These are phyloP conservation scores for Effrenium voratum DNA, from an alignment of 73 alveolate species.

Conservation along the genomic window DNA sequence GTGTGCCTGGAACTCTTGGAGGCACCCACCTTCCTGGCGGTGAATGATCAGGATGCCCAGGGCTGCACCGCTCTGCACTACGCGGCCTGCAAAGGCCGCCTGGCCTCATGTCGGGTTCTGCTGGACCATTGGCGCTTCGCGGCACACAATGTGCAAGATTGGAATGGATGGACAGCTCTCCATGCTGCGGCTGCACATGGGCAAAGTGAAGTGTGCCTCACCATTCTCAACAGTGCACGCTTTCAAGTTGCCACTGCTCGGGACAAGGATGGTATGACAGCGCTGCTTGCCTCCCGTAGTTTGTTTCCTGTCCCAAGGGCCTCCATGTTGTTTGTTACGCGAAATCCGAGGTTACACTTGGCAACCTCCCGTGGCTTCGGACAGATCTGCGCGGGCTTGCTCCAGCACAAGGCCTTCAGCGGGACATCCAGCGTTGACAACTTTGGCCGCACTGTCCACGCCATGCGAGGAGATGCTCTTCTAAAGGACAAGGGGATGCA, in stretches of 20 bases:
- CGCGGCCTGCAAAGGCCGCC: conserved; percentile 71
- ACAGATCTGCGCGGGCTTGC: conserved; percentile 24
- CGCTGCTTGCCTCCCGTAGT: not conserved
- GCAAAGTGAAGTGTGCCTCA: conserved; percentile 1
- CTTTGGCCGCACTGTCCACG: conserved; percentile 87
- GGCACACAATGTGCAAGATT: conserved; percentile 61
- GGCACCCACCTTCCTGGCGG: conserved; percentile 12
- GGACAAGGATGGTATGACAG: conserved; percentile 88
- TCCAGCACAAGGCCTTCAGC: conserved; percentile 8
- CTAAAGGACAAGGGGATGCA: conserved; percentile 16
- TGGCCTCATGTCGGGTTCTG: conserved; percentile 11
- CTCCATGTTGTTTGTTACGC: not conserved
- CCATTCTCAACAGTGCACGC: conserved; percentile 38
- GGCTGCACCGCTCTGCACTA: conserved; percentile 88
- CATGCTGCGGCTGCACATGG: conserved; percentile 91
- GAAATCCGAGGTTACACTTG: conserved; percentile 40
- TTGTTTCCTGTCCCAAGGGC: not conserved
- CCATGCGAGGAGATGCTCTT: not conserved
- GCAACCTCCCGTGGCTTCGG: conserved; percentile 66
- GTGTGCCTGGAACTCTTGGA: conserved; percentile 59
- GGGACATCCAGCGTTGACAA: conserved; percentile 12
- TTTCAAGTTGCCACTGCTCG: conserved; percentile 35
- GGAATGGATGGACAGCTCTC: conserved; percentile 92
- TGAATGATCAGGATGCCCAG: conserved; percentile 48
- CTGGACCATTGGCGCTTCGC: conserved; percentile 56